Conservation (phyloP, 2,329 filamentous ascomycete species). For the Fusarium sp. region DNA sequence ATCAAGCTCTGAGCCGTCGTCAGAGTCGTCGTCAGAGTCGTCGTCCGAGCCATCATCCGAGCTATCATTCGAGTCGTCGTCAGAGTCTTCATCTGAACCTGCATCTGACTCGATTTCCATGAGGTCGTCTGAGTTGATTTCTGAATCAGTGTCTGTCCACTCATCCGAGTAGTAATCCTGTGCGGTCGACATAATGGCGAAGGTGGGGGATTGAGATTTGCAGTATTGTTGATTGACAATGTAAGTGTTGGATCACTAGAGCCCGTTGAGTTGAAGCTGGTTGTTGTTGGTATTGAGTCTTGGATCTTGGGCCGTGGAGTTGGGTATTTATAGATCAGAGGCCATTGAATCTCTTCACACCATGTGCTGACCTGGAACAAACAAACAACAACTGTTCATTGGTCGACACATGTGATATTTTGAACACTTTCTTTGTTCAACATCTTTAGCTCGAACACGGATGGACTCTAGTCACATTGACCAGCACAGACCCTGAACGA, state of each 20-base stretch:
- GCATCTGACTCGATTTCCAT: not conserved
- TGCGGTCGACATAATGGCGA: not conserved
- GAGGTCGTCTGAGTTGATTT: not conserved
- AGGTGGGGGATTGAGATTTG: not conserved
- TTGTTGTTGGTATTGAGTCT: not conserved
- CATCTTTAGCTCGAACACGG: not conserved
- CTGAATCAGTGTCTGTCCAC: not conserved
- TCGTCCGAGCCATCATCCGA: not conserved
- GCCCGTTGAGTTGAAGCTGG: not conserved
- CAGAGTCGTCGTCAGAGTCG: not conserved
- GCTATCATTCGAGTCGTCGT: not conserved
- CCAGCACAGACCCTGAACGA: not conserved
- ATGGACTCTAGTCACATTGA: not conserved
- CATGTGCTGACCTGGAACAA: not conserved
- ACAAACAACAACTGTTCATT: not conserved
- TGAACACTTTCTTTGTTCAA: not conserved
- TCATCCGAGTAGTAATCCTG: not conserved
- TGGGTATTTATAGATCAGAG: not conserved
- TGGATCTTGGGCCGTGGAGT: not conserved
- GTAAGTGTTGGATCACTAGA: not conserved
- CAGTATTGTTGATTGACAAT: not conserved
- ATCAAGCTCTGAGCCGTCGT: not conserved
- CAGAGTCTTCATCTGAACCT: not conserved
- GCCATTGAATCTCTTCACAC: not conserved
- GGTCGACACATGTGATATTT: not conserved